Conservation (phyloP, 1,284 basidiomycete genomes). For the Papiliotrema fonsecae region DNA sequence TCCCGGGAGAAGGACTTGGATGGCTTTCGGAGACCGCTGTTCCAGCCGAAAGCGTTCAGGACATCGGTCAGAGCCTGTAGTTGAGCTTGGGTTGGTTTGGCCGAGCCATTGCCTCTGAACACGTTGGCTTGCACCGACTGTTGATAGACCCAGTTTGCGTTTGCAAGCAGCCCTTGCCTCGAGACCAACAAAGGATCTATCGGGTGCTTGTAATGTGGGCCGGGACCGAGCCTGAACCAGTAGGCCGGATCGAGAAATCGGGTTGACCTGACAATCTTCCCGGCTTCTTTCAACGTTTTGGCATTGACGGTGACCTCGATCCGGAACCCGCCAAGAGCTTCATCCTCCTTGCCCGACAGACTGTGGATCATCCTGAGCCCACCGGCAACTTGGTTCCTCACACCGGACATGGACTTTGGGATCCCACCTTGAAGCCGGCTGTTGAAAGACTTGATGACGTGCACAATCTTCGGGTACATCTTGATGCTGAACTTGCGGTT, state of each 20-base stretch:
- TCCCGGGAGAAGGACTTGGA: background rate
- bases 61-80: constrained; percentile 9
- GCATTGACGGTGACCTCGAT: background rate
- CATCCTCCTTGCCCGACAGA: background rate
- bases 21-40: background rate
- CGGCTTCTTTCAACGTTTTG: background rate
- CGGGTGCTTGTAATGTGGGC: background rate
- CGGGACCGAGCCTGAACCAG: constrained; percentile 3
- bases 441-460: constrained; percentile 1
- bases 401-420: background rate
- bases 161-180: constrained; percentile 6
- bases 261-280: background rate
- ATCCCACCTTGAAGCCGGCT: background rate
- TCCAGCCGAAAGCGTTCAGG: constrained; percentile 11
- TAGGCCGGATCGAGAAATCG: constrained; percentile 3
- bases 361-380: background rate
- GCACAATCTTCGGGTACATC: constrained; percentile 4
- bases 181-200: constrained; percentile 2
- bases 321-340: background rate
- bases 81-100: constrained; percentile 1
- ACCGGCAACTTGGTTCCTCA: background rate
- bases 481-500: constrained; percentile 1
- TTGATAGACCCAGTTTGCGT: constrained; percentile 12
- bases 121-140: constrained; percentile 4
- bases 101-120: background rate